These are phyloP conservation scores for Vachellia pachyceras DNA, from an alignment of 306 rosid genomes.

Conservation along the genomic window DNA sequence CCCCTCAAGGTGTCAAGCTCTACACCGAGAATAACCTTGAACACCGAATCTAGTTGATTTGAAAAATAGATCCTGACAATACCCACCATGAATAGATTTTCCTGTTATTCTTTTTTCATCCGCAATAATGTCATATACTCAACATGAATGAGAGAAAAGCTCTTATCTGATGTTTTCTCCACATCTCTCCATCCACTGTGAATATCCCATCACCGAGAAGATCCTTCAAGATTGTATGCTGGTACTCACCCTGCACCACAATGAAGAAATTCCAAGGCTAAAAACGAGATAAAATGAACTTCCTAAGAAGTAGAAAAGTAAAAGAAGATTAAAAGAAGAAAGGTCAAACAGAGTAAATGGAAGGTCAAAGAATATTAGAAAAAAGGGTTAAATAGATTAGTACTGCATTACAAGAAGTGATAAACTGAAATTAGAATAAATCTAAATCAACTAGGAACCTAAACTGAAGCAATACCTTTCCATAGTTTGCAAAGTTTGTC, in stretches of 20 bases:
- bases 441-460: background rate
- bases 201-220: conserved; percentile 78
- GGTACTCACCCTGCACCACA: conserved; percentile 55
- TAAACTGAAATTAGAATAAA: background rate
- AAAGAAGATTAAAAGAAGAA: too few species aligned
- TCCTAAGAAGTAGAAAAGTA: background rate
- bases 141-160: too few species aligned
- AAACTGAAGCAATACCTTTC: conserved; percentile 51
- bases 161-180: conserved; percentile 50
- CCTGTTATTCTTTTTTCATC: background rate
- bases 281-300: background rate
- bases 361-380: too few species aligned
- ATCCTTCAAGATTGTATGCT: conserved; percentile 52
- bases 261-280: background rate
- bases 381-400: background rate
- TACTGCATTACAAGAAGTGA: background rate
- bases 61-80: conserved; percentile 28
- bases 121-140: too few species aligned
- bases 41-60: conserved; percentile 35
- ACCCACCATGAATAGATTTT: background rate
- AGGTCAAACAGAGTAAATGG: too few species aligned
- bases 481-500: conserved; percentile 59
- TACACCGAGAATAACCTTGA: conserved; percentile 21
- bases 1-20: conserved; percentile 23
- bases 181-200: conserved; percentile 62